These are phyloP conservation scores for Phialophora tarda DNA, from an alignment of 2,329 filamentous ascomycete genomes.

Conservation along the genomic window DNA sequence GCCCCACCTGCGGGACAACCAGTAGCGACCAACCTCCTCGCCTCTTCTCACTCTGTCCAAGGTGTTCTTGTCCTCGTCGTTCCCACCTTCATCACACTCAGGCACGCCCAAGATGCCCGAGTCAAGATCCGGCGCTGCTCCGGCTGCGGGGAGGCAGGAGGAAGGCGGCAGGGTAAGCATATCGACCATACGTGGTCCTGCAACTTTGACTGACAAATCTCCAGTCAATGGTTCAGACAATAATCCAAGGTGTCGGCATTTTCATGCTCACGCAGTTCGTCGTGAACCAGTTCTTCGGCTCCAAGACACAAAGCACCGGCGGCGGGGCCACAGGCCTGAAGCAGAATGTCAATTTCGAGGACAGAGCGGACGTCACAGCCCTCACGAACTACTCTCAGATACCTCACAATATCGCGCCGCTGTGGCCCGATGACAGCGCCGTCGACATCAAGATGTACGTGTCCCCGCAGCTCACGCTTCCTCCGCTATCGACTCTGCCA, in stretches of 20 bases:
- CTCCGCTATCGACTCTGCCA: conserved; percentile 68
- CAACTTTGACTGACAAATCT: conserved; percentile 26
- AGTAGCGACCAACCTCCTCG: neutral
- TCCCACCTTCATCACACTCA: neutral
- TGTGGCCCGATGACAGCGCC: conserved; percentile 80
- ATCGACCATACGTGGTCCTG: neutral
- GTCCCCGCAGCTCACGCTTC: conserved; percentile 73
- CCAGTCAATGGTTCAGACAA: conserved; percentile 51
- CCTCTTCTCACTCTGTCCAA: conserved; percentile 8
- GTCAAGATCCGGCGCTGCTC: conserved; percentile 26
- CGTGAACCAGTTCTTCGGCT: conserved; percentile 61
- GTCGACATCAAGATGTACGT: conserved; percentile 87
- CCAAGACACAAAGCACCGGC: conserved; percentile 39
- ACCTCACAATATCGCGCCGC: conserved; percentile 77
- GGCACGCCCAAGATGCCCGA: conserved; percentile 33
- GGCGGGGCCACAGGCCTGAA: conserved; percentile 32
- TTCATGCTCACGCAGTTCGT: conserved; percentile 65
- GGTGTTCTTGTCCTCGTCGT: neutral
- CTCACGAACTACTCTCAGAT: conserved; percentile 67
- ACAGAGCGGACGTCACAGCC: conserved; percentile 64
- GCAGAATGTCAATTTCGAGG: conserved; percentile 66
- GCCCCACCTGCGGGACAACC: neutral
- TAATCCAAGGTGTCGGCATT: conserved; percentile 63
- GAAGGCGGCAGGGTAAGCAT: conserved; percentile 32
- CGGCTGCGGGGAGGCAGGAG: conserved; percentile 25